A percentile compares a stretch with the other conserved stretches of the same genome.
Conservation (phyloP, 352 stramenopile genomes). For the Globisporangium alternatum region DNA sequence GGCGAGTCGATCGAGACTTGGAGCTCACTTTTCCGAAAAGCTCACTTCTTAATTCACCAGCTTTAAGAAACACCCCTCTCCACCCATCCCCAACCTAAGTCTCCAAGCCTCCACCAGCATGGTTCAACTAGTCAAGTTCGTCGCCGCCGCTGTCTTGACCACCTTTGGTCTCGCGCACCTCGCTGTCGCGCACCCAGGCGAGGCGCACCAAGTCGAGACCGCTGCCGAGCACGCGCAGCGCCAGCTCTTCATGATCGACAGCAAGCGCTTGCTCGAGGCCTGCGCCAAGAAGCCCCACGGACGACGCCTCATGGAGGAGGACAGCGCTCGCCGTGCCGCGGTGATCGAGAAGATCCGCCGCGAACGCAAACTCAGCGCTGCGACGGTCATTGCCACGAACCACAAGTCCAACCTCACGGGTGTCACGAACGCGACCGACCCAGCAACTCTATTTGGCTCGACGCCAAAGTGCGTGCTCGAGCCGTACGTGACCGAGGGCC, state of each 20-base stretch:
- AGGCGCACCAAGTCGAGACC: constrained; percentile 1
- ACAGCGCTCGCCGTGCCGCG: neutral
- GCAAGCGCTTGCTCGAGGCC: constrained; percentile 13
- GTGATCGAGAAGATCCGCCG: constrained; percentile 5
- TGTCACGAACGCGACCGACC: constrained; percentile 3
- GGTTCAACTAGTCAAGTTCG: neutral
- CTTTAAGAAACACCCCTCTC: neutral
- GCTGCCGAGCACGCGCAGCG: neutral
- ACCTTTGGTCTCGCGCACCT: neutral
- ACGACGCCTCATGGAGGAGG: neutral
- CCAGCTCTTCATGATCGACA: constrained; percentile 11
- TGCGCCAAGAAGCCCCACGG: constrained; percentile 7
- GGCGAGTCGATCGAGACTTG: too few relatives aligned
- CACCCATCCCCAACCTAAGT: neutral
- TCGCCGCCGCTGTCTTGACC: neutral
- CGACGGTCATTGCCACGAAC: constrained; percentile 7
- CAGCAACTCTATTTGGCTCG: constrained; percentile 9
- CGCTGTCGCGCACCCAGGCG: constrained; percentile 10
- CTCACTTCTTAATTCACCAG: neutral
- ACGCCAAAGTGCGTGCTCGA: constrained; percentile 14
- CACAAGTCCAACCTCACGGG: constrained; percentile 15
- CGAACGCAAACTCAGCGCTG: neutral
- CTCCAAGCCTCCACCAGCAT: neutral
- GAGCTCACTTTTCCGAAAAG: too few relatives aligned
- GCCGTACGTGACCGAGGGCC: constrained; percentile 12